Conservation (phyloP, 2,329 filamentous ascomycete genomes). For the Geoglossum cookeanum region DNA sequence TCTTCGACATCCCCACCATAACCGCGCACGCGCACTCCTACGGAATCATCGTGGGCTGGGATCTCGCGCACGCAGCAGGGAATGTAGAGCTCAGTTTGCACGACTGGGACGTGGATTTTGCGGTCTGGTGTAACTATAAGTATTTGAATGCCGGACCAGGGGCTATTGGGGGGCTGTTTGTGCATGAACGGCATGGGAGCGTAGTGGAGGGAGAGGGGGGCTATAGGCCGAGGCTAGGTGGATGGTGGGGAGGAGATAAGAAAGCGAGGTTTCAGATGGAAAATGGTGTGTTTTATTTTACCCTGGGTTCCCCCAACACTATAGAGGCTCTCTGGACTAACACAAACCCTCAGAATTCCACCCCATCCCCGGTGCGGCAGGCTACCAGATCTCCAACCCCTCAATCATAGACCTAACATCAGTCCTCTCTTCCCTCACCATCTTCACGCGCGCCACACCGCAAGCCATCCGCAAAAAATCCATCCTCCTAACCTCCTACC, state of each 20-base stretch:
- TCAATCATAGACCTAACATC: slow-evolving; percentile 59
- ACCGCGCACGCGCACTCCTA: slow-evolving; percentile 55
- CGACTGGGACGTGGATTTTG: slow-evolving; percentile 83
- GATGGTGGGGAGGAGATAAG: slow-evolving; percentile 81
- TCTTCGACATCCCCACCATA: slow-evolving; percentile 65
- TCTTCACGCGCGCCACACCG: slow-evolving; percentile 59
- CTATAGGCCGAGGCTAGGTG: slow-evolving; percentile 50
- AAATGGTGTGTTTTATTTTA: slow-evolving; percentile 28
- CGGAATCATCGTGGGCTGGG: slow-evolving; percentile 65
- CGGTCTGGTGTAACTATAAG: slow-evolving; percentile 88
- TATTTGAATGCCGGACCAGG: slow-evolving; percentile 80
- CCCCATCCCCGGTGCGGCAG: slow-evolving; percentile 58
- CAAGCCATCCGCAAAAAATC: slow-evolving; percentile 49
- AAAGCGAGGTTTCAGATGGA: slow-evolving; percentile 63
- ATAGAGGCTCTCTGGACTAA: no score
- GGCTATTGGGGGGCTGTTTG: slow-evolving; percentile 59
- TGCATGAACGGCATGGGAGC: slow-evolving; percentile 53
- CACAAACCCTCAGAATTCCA: slow-evolving; percentile 33
- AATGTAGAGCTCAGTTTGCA: slow-evolving; percentile 66
- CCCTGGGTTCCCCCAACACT: neutral
- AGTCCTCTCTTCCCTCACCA: slow-evolving; percentile 50
- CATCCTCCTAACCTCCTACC: slow-evolving; percentile 53
- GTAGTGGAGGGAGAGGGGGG: slow-evolving; percentile 27
- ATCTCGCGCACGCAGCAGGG: slow-evolving; percentile 69
- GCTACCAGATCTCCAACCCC: slow-evolving; percentile 74